These are phyloP conservation scores for Metschnikowia koreensis DNA, from an alignment of 805 yeast genomes.

Conservation along the genomic window DNA sequence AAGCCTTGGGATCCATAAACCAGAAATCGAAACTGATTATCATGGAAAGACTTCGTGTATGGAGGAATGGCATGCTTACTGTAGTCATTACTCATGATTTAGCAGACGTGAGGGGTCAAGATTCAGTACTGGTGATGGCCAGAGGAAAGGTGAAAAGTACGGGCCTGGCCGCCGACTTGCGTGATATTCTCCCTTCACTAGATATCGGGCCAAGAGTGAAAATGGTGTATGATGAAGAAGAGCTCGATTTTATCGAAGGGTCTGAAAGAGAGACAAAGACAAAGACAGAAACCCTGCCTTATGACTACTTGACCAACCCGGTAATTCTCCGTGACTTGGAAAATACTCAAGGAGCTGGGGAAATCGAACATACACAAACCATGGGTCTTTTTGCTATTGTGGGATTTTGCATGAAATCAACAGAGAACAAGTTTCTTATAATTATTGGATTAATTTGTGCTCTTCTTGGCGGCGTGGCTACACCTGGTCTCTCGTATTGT, in stretches of 20 bases:
- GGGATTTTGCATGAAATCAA: constrained; percentile 22
- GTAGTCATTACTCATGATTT: constrained; percentile 79
- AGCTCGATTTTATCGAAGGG: background rate
- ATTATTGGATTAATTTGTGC: constrained; percentile 54
- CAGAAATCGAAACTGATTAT: constrained; percentile 43
- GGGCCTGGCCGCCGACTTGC: constrained; percentile 1
- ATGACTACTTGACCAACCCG: constrained; percentile 23
- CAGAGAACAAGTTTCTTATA: constrained; percentile 26
- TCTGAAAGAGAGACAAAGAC: background rate
- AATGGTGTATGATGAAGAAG: background rate
- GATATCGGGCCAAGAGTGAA: background rate
- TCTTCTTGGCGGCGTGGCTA: constrained; percentile 56
- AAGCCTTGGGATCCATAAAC: constrained; percentile 82
- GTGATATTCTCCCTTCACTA: background rate
- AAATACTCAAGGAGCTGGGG: background rate
- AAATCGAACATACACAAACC: constrained; percentile 17
- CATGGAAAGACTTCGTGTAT: constrained; percentile 48
- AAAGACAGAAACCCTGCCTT: background rate
- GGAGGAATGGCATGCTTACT: constrained; percentile 73
- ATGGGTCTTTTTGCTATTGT: constrained; percentile 25
- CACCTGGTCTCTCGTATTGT: constrained; percentile 77
- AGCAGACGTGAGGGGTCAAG: constrained; percentile 53
- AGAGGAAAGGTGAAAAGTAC: background rate
- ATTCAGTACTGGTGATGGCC: constrained; percentile 52
- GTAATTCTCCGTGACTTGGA: constrained; percentile 25